These are phyloP conservation scores for Boletus semigastroideus DNA, from an alignment of 1,284 basidiomycete genomes.

Conservation along the genomic window DNA sequence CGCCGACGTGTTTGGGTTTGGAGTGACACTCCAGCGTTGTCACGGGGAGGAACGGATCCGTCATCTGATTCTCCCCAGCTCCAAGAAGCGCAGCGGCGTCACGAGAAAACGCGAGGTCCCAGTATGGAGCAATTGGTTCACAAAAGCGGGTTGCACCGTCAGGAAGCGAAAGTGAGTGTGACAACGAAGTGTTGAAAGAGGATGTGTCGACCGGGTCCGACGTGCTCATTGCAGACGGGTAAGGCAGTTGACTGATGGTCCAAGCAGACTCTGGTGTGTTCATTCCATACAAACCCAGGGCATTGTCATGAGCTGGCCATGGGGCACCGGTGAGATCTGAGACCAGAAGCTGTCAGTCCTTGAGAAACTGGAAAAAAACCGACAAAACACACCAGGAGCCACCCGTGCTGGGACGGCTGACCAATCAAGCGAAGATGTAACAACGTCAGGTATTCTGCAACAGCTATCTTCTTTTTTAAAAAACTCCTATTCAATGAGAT, in stretches of 20 bases:
- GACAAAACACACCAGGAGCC: conserved; percentile 4
- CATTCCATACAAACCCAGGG: neutral
- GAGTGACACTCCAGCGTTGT: neutral
- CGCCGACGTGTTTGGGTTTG: neutral
- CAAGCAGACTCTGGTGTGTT: neutral
- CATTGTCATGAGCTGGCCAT: conserved; percentile 2
- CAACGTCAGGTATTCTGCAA: neutral
- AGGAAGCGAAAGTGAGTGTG: neutral
- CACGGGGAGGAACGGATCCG: neutral
- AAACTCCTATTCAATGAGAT: neutral
- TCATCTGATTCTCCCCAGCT: neutral
- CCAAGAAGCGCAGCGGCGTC: neutral
- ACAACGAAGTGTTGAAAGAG: neutral
- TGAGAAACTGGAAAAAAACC: neutral
- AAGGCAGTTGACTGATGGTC: neutral
- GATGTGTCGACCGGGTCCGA: neutral
- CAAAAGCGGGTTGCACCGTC: neutral
- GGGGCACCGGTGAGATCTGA: conserved; percentile 1
- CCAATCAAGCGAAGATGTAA: neutral
- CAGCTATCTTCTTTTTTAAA: conserved; percentile 1
- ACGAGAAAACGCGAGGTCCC: neutral
- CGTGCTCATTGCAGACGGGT: neutral
- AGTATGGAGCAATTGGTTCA: neutral
- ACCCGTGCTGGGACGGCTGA: neutral
- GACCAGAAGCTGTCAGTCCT: neutral